phyloP scores from a whole-genome alignment of 306 rosid genomes.

The Benincasa hispida region DNA sequence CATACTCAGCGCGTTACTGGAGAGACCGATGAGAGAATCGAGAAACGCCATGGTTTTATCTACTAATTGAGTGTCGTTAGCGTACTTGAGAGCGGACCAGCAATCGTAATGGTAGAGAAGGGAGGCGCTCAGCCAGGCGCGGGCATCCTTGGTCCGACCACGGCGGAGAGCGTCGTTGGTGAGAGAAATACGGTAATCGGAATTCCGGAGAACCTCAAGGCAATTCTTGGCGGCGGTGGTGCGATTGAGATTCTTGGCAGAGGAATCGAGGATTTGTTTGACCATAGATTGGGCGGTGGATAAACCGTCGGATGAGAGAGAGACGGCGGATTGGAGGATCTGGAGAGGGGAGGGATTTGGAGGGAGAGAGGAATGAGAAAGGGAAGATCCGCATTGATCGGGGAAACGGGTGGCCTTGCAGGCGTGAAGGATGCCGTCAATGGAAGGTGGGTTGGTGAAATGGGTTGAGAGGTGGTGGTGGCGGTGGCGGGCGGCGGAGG shows the following conservation, averaged over 20 bases:
- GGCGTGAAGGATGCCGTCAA: constrained; percentile 24
- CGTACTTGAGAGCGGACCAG: constrained; percentile 64
- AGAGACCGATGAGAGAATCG: constrained; percentile 15
- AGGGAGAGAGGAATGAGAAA: constrained; percentile 19
- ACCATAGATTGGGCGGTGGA: constrained; percentile 43
- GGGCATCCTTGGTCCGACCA: constrained; percentile 36
- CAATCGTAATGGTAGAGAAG: constrained; percentile 65
- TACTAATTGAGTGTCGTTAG: constrained; percentile 55
- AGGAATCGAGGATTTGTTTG: constrained; percentile 24
- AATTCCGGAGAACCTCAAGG: constrained; percentile 26
- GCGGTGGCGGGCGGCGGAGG: constrained; percentile 22
- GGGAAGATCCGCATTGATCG: constrained; percentile 30
- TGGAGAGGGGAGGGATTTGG: constrained; percentile 26
- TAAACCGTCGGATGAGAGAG: constrained; percentile 32
- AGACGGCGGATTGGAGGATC: constrained; percentile 33
- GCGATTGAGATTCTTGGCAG: constrained; percentile 39
- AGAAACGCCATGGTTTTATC: constrained; percentile 47
- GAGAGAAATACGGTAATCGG: constrained; percentile 44
- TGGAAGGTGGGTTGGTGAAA: neutral
- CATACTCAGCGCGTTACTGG: constrained; percentile 74
- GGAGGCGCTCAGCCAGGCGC: constrained; percentile 69
- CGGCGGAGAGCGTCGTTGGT: constrained; percentile 26
- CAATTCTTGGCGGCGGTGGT: constrained; percentile 53
- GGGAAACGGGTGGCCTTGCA: constrained; percentile 82
- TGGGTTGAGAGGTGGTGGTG: neutral